Evolutionary conservation across 2,329 filamentous ascomycete genomes (phyloP).

Genomic region (Simplicillium aogashimaense): DNA sequence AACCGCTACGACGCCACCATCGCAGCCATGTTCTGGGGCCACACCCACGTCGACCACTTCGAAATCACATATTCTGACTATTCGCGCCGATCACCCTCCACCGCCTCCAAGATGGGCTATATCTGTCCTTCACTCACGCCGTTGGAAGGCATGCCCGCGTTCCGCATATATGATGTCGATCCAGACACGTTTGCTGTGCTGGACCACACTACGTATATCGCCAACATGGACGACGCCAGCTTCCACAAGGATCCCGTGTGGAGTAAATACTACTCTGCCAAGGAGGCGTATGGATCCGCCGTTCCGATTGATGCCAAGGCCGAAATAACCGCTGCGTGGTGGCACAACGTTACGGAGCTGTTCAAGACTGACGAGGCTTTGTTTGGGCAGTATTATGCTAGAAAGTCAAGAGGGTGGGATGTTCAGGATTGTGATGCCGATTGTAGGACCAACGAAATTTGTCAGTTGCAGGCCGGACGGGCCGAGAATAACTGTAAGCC

Average conservation of each 20-base stretch:
- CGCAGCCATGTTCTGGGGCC: slow-evolving; percentile 44
- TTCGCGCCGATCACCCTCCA: slow-evolving; percentile 24
- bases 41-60: slow-evolving; percentile 48
- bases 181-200: slow-evolving; percentile 44
- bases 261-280: slow-evolving; percentile 46
- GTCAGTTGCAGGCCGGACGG: slow-evolving; percentile 38
- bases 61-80: slow-evolving; percentile 44
- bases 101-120: slow-evolving; percentile 40
- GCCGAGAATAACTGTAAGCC: slow-evolving; percentile 39
- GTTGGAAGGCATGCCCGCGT: slow-evolving; percentile 43
- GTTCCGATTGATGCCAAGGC: slow-evolving; percentile 24
- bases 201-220: slow-evolving; percentile 43
- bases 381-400: slow-evolving; percentile 35
- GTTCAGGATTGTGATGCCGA: slow-evolving; percentile 27
- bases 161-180: slow-evolving; percentile 48
- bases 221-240: slow-evolving; percentile 33
- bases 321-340: slow-evolving; percentile 45
- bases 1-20: slow-evolving; percentile 44
- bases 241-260: slow-evolving; percentile 40
- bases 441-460: slow-evolving; percentile 36
- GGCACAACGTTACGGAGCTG: slow-evolving; percentile 43
- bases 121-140: slow-evolving; percentile 44
- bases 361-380: slow-evolving; percentile 31
- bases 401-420: slow-evolving; percentile 36
- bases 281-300: slow-evolving; percentile 38